Evolutionary conservation across 805 yeast species (phyloP).

Genomic region (Candida wancherniae): DNA sequence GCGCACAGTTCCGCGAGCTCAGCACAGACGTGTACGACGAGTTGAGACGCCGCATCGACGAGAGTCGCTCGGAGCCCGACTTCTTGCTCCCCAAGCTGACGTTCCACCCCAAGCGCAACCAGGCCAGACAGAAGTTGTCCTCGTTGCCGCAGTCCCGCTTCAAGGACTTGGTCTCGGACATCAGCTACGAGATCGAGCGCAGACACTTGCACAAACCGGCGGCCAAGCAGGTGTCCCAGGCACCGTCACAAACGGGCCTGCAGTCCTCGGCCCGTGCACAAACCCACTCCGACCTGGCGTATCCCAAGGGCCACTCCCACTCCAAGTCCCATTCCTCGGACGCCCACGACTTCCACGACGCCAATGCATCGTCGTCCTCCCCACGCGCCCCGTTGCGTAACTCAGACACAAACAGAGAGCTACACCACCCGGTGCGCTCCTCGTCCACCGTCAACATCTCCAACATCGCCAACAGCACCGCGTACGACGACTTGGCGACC

Average conservation of each 20-base stretch:
- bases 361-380: neutral
- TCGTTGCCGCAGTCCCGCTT: constrained; percentile 77
- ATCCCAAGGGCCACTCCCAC: neutral
- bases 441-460: constrained; percentile 2
- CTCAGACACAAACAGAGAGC: neutral
- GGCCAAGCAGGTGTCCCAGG: constrained; percentile 2
- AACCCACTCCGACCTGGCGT: neutral
- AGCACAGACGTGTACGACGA: constrained; percentile 96
- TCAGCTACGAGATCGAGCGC: constrained; percentile 79
- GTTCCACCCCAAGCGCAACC: constrained; percentile 91
- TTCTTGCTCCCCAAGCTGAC: constrained; percentile 62
- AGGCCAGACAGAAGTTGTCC: constrained; percentile 88
- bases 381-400: neutral
- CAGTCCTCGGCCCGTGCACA: constrained; percentile 1
- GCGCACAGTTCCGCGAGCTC: constrained; percentile 80
- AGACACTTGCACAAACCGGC: constrained; percentile 48
- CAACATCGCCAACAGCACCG: constrained; percentile 4
- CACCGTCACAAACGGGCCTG: constrained; percentile 1
- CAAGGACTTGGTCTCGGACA: constrained; percentile 86
- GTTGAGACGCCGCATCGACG: constrained; percentile 68
- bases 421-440: constrained; percentile 1
- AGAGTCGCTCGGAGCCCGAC: constrained; percentile 53
- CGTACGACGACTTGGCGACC: constrained; percentile 12
- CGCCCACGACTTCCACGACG: neutral
- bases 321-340: constrained; percentile 3